Conservation (phyloP, 2,329 filamentous ascomycete genomes). For the Xylariaceae sp. region DNA sequence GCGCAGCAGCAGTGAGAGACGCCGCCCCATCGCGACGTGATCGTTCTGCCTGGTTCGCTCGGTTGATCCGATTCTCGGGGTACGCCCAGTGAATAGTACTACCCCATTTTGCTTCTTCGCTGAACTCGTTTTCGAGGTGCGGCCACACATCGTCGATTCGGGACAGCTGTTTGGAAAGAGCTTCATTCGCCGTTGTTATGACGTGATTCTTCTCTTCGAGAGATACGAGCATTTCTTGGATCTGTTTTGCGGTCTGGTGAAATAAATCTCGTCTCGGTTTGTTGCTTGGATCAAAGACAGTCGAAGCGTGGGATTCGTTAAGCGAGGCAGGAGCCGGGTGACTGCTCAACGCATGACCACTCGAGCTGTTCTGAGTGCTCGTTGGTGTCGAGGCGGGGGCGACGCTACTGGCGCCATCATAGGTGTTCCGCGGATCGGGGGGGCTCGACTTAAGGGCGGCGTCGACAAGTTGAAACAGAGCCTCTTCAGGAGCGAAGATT, state of each 20-base stretch:
- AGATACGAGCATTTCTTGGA: constrained; percentile 85
- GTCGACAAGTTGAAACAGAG: constrained; percentile 77
- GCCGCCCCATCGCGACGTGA: constrained; percentile 80
- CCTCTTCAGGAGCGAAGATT: constrained; percentile 85
- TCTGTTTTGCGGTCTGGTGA: constrained; percentile 76
- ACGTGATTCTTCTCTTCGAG: constrained; percentile 99
- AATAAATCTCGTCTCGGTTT: constrained; percentile 76
- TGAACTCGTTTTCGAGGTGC: constrained; percentile 86
- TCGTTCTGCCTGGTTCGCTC: constrained; percentile 72
- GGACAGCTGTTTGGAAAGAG: constrained; percentile 81
- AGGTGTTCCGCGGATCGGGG: constrained; percentile 53
- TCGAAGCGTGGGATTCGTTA: constrained; percentile 52
- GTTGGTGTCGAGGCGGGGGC: constrained; percentile 54
- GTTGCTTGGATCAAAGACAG: constrained; percentile 63
- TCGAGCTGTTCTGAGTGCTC: constrained; percentile 58
- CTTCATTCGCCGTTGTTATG: constrained; percentile 88
- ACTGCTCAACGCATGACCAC: constrained; percentile 47
- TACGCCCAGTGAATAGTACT: constrained; percentile 96
- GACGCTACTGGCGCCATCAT: constrained; percentile 52
- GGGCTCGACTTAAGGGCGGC: constrained; percentile 62
- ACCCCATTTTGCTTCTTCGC: constrained; percentile 91
- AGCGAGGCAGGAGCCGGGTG: constrained; percentile 48
- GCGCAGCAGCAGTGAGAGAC: constrained; percentile 77
- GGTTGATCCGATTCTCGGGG: constrained; percentile 76
- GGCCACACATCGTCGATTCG: constrained; percentile 89